These are phyloP conservation scores for Coemansia sp. DNA, from an alignment of 192 early-diverging fungal genomes.

Conservation along the genomic window DNA sequence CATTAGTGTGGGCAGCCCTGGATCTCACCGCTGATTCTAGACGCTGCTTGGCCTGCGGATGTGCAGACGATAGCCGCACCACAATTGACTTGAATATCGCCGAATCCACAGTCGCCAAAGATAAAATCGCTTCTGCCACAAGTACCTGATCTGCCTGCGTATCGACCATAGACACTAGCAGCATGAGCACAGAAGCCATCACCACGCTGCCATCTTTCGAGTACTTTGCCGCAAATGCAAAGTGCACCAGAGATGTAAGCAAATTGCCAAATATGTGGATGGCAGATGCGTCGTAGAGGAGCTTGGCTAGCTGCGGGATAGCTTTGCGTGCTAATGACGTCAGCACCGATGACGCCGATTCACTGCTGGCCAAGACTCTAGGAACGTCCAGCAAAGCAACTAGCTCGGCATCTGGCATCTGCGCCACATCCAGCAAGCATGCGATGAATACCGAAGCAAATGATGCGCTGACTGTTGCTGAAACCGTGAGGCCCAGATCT, in stretches of 20 bases:
- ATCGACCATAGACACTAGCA: constrained; percentile 35
- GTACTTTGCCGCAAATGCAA: constrained; percentile 11
- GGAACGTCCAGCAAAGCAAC: background rate
- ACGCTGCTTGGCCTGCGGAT: constrained; percentile 23
- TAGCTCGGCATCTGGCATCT: background rate
- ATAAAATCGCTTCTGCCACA: constrained; percentile 22
- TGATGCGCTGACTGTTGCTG: background rate
- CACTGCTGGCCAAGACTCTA: background rate
- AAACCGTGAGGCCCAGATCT: background rate
- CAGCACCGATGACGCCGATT: background rate
- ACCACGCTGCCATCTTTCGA: background rate
- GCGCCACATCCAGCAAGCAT: background rate
- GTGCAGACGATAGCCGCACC: constrained; percentile 16
- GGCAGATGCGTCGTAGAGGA: background rate
- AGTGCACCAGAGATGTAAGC: constrained; percentile 6
- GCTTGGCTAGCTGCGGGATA: constrained; percentile 16
- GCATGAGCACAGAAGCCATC: constrained; percentile 31
- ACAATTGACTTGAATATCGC: constrained; percentile 16
- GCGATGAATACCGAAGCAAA: background rate
- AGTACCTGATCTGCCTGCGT: background rate
- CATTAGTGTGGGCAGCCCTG: background rate
- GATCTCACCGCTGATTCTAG: constrained; percentile 34
- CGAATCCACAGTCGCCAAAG: constrained; percentile 17
- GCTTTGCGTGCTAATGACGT: constrained; percentile 3
- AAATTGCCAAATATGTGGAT: background rate